Evolutionary conservation across 2,329 filamentous ascomycete genomes (phyloP).

Genomic region (Leptographium flavum): DNA sequence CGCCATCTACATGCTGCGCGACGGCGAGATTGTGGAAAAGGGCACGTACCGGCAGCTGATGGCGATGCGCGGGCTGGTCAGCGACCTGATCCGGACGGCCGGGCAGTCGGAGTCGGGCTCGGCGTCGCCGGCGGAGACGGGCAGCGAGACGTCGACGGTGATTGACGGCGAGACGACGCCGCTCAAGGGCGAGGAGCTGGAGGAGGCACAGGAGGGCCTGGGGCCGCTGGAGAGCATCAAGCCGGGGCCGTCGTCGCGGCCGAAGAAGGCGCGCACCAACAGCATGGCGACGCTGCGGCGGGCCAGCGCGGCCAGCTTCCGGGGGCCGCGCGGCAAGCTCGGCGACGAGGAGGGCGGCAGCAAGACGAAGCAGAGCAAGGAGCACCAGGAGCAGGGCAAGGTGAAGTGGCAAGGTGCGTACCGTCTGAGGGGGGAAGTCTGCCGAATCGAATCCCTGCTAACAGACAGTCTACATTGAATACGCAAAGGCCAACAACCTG

Average conservation of each 20-base stretch:
- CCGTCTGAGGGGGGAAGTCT: background rate
- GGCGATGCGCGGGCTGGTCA: slow-evolving; percentile 85
- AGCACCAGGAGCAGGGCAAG: slow-evolving; percentile 85
- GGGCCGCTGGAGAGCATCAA: slow-evolving; percentile 67
- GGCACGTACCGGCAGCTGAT: slow-evolving; percentile 85
- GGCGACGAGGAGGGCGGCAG: slow-evolving; percentile 65
- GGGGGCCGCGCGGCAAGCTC: slow-evolving; percentile 69
- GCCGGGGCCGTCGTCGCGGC: slow-evolving; percentile 23
- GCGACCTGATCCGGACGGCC: slow-evolving; percentile 67
- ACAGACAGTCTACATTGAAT: slow-evolving; percentile 64
- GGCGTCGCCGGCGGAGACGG: slow-evolving; percentile 11
- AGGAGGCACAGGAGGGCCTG: slow-evolving; percentile 64
- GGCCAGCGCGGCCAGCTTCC: slow-evolving; percentile 84
- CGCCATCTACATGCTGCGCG: slow-evolving; percentile 72
- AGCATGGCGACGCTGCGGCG: slow-evolving; percentile 75
- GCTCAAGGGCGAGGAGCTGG: slow-evolving; percentile 53
- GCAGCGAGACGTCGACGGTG: slow-evolving; percentile 43
- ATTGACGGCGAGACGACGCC: slow-evolving; percentile 36
- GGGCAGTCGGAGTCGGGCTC: slow-evolving; percentile 38
- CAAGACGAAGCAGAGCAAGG: slow-evolving; percentile 76
- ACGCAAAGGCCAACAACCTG: slow-evolving; percentile 88
- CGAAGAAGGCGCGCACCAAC: slow-evolving; percentile 40
- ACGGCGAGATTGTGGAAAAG: slow-evolving; percentile 70
- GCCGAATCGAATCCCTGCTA: background rate
- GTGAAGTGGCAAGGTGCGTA: slow-evolving; percentile 66